A percentile compares a stretch with the other conserved stretches of the same genome.
phyloP scores from a whole-genome alignment of 306 rosid genomes.

The Leucaena leucocephala region DNA sequence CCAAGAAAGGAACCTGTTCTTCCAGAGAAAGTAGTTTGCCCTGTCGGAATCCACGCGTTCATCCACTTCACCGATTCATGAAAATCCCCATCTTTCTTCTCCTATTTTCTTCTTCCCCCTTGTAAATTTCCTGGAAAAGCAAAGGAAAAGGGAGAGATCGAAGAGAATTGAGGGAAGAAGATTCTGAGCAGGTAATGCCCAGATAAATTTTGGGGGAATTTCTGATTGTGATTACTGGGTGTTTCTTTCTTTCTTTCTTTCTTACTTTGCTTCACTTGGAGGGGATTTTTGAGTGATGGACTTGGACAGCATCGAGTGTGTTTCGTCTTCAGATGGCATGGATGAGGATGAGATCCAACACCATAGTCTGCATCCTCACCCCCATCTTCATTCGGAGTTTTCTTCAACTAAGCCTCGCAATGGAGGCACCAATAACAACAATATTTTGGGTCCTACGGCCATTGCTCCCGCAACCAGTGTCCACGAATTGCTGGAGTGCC shows the following conservation, averaged over 20 bases:
- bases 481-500: slow-evolving; percentile 93
- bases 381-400: slow-evolving; percentile 74
- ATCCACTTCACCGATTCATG: slow-evolving; percentile 28
- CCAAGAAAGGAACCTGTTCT: slow-evolving; percentile 66
- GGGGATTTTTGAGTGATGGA: slow-evolving; percentile 58
- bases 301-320: slow-evolving; percentile 87
- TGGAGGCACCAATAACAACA: slow-evolving; percentile 47
- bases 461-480: slow-evolving; percentile 93
- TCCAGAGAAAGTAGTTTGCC: slow-evolving; percentile 49
- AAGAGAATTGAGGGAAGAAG: slow-evolving; percentile 36
- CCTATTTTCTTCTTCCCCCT: slow-evolving; percentile 29
- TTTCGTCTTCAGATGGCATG: slow-evolving; percentile 74
- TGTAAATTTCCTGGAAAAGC: slow-evolving; percentile 21
- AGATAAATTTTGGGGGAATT: slow-evolving; percentile 34
- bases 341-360: slow-evolving; percentile 93
- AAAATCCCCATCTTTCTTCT: slow-evolving; percentile 36
- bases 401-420: slow-evolving; percentile 71
- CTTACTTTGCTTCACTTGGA: slow-evolving; percentile 9
- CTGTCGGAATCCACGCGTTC: slow-evolving; percentile 45
- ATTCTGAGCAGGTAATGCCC: slow-evolving; percentile 28
- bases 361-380: slow-evolving; percentile 48
- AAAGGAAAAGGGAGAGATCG: slow-evolving; percentile 17
- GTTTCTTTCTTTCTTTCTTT: slow-evolving; percentile 27
- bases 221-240: slow-evolving; percentile 46
- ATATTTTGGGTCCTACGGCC: slow-evolving; percentile 50